phyloP scores from a whole-genome alignment of 2,329 filamentous ascomycete genomes.

The Alternaria metachromatica region DNA sequence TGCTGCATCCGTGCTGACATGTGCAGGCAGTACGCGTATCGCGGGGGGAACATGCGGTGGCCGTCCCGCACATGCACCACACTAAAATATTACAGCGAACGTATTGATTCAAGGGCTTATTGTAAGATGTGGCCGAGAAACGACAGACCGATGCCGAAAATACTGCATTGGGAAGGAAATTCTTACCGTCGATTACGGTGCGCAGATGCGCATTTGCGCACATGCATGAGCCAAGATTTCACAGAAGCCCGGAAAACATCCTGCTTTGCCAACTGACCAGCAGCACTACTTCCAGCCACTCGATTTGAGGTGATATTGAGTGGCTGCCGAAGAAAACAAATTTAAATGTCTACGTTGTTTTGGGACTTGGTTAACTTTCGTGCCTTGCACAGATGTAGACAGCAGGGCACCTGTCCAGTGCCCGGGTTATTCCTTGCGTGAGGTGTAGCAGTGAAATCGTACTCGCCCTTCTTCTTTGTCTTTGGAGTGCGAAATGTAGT shows the following conservation, averaged over 20 bases:
- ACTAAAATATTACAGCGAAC: not conserved
- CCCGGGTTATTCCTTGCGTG: not conserved
- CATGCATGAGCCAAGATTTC: not conserved
- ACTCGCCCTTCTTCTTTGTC: not conserved
- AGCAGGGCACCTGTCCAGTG: not conserved
- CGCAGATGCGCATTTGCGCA: conserved; percentile 17
- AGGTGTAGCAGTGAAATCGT: not conserved
- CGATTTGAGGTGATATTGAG: not conserved
- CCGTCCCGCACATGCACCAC: not conserved
- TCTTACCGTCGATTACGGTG: conserved; percentile 5
- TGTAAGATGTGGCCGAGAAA: not conserved
- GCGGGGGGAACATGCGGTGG: not conserved
- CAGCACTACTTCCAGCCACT: not conserved
- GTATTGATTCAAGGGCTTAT: not conserved
- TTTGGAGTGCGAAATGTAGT: not conserved
- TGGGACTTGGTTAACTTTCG: not conserved
- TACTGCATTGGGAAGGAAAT: conserved; percentile 7
- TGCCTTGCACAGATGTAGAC: not conserved
- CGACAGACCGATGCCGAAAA: not conserved
- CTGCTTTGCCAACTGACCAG: not conserved
- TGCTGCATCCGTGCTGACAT: conserved; percentile 14
- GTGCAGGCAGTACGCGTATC: not conserved
- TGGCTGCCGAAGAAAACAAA: not conserved
- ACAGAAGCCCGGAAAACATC: not conserved
- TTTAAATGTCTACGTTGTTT: not conserved